Conservation (phyloP, 2,329 filamentous ascomycete genomes). For the Monilinia aucupariae region DNA sequence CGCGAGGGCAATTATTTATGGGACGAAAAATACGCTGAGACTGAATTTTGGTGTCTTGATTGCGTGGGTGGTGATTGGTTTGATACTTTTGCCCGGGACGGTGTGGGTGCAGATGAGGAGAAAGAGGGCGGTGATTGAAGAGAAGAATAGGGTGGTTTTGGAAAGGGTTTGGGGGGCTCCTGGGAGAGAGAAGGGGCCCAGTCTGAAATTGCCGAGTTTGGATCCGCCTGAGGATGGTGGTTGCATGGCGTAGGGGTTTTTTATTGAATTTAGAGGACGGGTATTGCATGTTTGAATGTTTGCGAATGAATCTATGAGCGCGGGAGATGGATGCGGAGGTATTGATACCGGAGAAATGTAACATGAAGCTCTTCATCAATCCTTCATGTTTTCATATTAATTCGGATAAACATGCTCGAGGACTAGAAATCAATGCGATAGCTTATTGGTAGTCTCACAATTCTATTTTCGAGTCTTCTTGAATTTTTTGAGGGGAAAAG, state of each 20-base stretch:
- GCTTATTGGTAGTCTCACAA: neutral
- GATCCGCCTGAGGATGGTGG: neutral
- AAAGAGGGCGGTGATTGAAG: slow-evolving; percentile 13
- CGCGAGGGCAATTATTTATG: slow-evolving; percentile 20
- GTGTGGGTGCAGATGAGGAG: slow-evolving; percentile 23
- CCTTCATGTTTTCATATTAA: neutral
- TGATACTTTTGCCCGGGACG: slow-evolving; percentile 21
- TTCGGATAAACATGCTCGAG: neutral
- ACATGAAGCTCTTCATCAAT: neutral
- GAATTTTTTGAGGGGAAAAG: neutral
- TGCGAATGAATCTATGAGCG: slow-evolving; percentile 16
- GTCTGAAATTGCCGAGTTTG: slow-evolving; percentile 8
- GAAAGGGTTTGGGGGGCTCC: slow-evolving; percentile 20
- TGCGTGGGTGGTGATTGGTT: slow-evolving; percentile 19
- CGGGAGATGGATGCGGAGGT: neutral
- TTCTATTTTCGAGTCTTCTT: neutral
- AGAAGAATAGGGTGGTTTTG: slow-evolving; percentile 19
- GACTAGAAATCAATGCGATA: neutral
- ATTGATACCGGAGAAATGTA: neutral
- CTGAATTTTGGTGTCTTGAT: slow-evolving; percentile 22
- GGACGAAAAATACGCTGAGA: slow-evolving; percentile 22
- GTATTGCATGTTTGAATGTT: neutral
- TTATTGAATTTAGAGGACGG: neutral
- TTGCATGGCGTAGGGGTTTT: neutral
- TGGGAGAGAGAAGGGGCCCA: slow-evolving; percentile 10